Evolutionary conservation across 768 basidiomycete genomes (phyloP), one percentile per base, ranked within the genome.

Genomic region (Phanerodontia chrysosporium): DNA sequence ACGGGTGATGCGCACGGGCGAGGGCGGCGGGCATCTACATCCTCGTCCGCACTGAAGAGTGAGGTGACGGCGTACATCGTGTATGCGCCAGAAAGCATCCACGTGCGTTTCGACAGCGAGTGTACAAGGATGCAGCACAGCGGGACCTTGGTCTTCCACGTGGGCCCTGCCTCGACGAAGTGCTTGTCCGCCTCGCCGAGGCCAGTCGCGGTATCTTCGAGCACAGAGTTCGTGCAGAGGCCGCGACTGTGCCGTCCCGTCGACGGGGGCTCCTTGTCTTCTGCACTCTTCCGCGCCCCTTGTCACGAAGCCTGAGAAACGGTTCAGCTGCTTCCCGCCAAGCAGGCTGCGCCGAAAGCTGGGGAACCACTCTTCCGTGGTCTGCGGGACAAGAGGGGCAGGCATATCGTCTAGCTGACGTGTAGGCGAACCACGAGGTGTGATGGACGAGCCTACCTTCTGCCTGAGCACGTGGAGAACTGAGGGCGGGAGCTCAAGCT

Each of bases 221-320:
- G 76, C 7, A 79, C 63, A 2, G 80, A 82, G 35, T 68, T 73
- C 49, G 67, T 75, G 28, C 61, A 67, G 68, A 14, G 69, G 65
- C 49, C 67, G 51, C 63, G 62, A 2, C 58, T 59, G 39, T 65
- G 65, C 18, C 32, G 39, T 21, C 64, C 39, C 1, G 57, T 18
- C 8, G 65, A 60, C 8, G 67, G 45, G 29, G 69, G 58, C 7
- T 70, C 62, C 14, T 78, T 75, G 45, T 74, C 69, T 1, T 74
- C 70, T 27, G 73, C 76, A 93, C 53, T 86, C 86, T 69, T 93
- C 91, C 12, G 91, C 91, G 35, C 91, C 91, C 58, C 87, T 90
- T 9, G 88, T 90, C 14, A 93, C 90, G 69, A 92, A 93, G 57
- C 80, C 86, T 0, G 90, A 91, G 73, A 93, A 93, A n/a, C 90